Evolutionary conservation across 768 basidiomycete species (phyloP).

Genomic region (Suillus variegatus): DNA sequence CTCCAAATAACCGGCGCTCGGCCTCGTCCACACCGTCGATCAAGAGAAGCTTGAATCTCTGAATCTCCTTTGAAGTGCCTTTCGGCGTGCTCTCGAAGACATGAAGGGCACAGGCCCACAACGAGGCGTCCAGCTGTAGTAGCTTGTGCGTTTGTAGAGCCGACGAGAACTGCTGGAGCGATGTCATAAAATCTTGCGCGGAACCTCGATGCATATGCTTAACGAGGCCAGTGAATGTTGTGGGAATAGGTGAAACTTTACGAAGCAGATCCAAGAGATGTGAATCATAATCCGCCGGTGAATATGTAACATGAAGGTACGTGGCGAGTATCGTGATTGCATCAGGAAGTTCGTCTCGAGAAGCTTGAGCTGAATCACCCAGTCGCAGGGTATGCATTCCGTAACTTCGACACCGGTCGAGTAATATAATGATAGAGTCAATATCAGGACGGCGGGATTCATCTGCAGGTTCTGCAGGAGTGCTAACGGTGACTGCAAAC

Average conservation of each 20-base stretch:
- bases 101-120: constrained; percentile 53
- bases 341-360: constrained; percentile 24
- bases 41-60: constrained; percentile 39
- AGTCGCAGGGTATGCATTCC: constrained; percentile 19
- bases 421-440: constrained; percentile 24
- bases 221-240: constrained; percentile 34
- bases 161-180: constrained; percentile 26
- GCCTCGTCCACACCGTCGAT: constrained; percentile 52
- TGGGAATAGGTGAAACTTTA: constrained; percentile 28
- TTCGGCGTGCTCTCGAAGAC: constrained; percentile 42
- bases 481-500: constrained; percentile 4
- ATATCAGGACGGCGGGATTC: constrained; percentile 7
- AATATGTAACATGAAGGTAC: constrained; percentile 19
- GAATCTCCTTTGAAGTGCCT: constrained; percentile 25
- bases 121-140: constrained; percentile 46
- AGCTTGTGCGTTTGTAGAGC: constrained; percentile 37
- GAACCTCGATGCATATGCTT: constrained; percentile 19
- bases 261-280: constrained; percentile 27
- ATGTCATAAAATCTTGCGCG: constrained; percentile 26
- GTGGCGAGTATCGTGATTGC: constrained; percentile 24
- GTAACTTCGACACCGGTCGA: constrained; percentile 23
- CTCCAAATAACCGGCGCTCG: constrained; percentile 48
- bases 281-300: constrained; percentile 4
- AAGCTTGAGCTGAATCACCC: neutral
- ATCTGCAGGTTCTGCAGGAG: neutral